Evolutionary conservation across 116 monocot genomes (phyloP), one percentile per base, ranked within the genome.

Genomic region (Papilionanthe hybrid): DNA sequence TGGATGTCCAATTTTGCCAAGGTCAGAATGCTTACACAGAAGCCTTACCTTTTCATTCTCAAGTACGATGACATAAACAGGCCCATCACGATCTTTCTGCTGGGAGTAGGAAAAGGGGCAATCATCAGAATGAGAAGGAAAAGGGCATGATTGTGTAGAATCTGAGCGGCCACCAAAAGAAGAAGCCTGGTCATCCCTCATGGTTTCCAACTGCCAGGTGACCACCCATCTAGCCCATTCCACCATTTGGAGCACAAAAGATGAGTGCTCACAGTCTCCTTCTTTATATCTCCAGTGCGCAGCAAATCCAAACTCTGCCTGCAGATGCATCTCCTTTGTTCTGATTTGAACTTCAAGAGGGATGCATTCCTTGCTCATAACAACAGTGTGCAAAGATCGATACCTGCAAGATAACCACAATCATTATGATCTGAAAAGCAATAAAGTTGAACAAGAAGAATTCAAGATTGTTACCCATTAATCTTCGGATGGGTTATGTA

Each of bases 241-340:
- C 45, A 96, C 94, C 96, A 94, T 94, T 67, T 94, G 93, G 8
- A 89, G 90, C 28, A 96, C 84, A 66, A 89, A 96, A 6, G 92
- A 85, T 0, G 93, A 84, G 63, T 94, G 86, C 87, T 84, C 81
- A 69, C 82, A 89, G 25, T 89, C 89, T 27, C 96, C 94, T 83
- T 96, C 96, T 58, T 96, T 96, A 79, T 96, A 96, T 69, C 94
- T 88, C 96, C 96, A 96, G 77, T 96, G 96, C 6, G 96, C 94
- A 47, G 96, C 96, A 75, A 93, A 92, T 23, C 96, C 96, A 76
- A 79, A 96, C 75, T 96, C 96, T 0, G 96, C 96, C 56, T 94
- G 94, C 23, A 87, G 67, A 81, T 96, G 92, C 96, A 96, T 96
- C 79, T 94, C 94, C 71, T 83, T 91, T 0, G 96, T 96, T 55